These are phyloP conservation scores for Botrytis hyacinthi DNA, from an alignment of 2,329 filamentous ascomycete genomes.

Conservation along the genomic window DNA sequence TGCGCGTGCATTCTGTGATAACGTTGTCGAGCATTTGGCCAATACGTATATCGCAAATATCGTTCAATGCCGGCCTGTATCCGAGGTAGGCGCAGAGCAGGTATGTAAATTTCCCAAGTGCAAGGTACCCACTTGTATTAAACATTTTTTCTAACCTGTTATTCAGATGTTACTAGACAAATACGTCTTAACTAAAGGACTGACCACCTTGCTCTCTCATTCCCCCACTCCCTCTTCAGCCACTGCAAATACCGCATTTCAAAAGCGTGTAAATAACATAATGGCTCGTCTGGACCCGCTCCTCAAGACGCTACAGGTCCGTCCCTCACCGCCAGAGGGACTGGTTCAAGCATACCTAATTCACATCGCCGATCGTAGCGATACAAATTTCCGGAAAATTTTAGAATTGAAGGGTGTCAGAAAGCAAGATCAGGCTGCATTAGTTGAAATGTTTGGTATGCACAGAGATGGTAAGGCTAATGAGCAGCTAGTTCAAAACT, in stretches of 20 bases:
- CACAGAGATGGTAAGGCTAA: conserved; percentile 73
- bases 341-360: conserved; percentile 97
- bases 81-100: conserved; percentile 91
- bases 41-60: conserved; percentile 78
- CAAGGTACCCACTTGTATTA: neutral
- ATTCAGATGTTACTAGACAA: conserved; percentile 88
- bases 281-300: conserved; percentile 88
- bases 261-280: conserved; percentile 79
- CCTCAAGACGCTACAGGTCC: conserved; percentile 94
- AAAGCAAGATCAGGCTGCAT: conserved; percentile 75
- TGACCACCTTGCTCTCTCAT: conserved; percentile 68
- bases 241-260: conserved; percentile 55
- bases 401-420: conserved; percentile 92
- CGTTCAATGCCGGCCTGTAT: conserved; percentile 85
- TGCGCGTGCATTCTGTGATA: conserved; percentile 89
- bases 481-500: conserved; percentile 68
- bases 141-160: conserved; percentile 31
- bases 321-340: conserved; percentile 84
- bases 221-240: conserved; percentile 34
- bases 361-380: conserved; percentile 90
- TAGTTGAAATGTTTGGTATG: conserved; percentile 79
- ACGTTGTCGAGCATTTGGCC: conserved; percentile 85
- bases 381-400: conserved; percentile 93
- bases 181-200: conserved; percentile 80
- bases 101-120: conserved; percentile 43